Base-by-base conservation (phyloP, 257 asterid species). In the Solanum okadae region DNA sequence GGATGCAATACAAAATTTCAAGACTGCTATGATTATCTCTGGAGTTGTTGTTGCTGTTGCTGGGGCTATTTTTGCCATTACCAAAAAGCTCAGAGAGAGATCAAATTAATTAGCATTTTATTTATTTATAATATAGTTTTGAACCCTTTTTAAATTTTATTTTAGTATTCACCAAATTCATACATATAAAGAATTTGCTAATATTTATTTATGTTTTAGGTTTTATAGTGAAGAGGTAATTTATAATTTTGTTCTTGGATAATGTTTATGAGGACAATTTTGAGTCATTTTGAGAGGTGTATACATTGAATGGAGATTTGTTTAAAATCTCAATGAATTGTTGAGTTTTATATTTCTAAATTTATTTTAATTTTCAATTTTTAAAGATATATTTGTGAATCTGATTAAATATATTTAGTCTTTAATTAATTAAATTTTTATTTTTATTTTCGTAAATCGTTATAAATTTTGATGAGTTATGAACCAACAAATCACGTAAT, bases 51-150 rank as follows among this genome's bases (percentile, higher is more conserved):
- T 93, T 59, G 98, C 96, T 7, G 93, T 94, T n/a, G 92, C 89
- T 29, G 99, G 98, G 56, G 98, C 98, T 23, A 78, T 90, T 44
- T 95, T 93, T 44, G 98, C 96, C 91, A 90, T 95, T 23, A 91
- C 94, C 92, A 94, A 91, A 83, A 96, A 93, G 88, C 89, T 95
- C 34, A 94, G 89, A 89, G 98, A 94, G 89, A 96, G 92, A 88
- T 95, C 93, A 91, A 56, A 56, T 67, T 67, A 18, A 52, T 52
- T 67, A 12, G 27, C 3, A 82, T 2, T 78, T 25, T 46, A 34
- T 38, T 16, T 37, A 35, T 37, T 79, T 46, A 4, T 44, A n/a
- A 4, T 27, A 40, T 44, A 3, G 18, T 46, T 46, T 46, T 16
- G 40, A 1, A 81, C 42, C 18, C 8, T 23, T 79, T 79, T 44